phyloP scores from a whole-genome alignment of 1,139 yeast genomes.

The Pichia sp. region DNA sequence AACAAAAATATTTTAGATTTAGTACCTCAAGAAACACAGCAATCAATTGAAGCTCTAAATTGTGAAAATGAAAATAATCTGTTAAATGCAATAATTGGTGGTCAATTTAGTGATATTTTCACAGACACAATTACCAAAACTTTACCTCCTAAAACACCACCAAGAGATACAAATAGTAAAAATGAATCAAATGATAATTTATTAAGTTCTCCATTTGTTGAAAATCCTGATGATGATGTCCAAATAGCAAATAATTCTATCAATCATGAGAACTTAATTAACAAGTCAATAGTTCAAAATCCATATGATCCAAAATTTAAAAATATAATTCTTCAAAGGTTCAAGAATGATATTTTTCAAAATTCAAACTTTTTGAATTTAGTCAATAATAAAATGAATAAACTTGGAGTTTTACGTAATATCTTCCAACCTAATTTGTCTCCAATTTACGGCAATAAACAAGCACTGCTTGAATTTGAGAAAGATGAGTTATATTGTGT shows the following conservation, averaged over 20 bases:
- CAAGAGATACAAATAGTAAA: background rate
- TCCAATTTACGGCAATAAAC: slow-evolving; percentile 36
- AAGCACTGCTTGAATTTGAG: slow-evolving; percentile 40
- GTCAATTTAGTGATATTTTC: slow-evolving; percentile 43
- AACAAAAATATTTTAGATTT: too few relatives aligned
- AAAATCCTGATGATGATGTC: slow-evolving; percentile 29
- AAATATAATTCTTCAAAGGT: slow-evolving; percentile 27
- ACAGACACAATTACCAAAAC: slow-evolving; percentile 40
- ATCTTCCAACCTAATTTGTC: slow-evolving; percentile 43
- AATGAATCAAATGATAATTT: slow-evolving; percentile 19
- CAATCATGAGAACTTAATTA: background rate
- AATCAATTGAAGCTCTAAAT: background rate
- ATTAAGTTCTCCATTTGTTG: slow-evolving; percentile 45
- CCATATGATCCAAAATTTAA: slow-evolving; percentile 31
- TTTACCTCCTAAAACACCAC: slow-evolving; percentile 6
- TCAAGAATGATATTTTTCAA: slow-evolving; percentile 28
- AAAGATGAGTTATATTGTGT: slow-evolving; percentile 47
- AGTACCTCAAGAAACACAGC: background rate
- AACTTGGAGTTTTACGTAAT: slow-evolving; percentile 36
- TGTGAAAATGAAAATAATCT: slow-evolving; percentile 6
- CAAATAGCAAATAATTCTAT: background rate
- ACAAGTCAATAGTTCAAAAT: slow-evolving; percentile 18
- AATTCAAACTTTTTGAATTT: slow-evolving; percentile 8
- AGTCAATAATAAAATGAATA: slow-evolving; percentile 9
- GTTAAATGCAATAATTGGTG: slow-evolving; percentile 28